Conservation (phyloP, 163 green algal genomes). For the Trebouxiophyceae sp. region DNA sequence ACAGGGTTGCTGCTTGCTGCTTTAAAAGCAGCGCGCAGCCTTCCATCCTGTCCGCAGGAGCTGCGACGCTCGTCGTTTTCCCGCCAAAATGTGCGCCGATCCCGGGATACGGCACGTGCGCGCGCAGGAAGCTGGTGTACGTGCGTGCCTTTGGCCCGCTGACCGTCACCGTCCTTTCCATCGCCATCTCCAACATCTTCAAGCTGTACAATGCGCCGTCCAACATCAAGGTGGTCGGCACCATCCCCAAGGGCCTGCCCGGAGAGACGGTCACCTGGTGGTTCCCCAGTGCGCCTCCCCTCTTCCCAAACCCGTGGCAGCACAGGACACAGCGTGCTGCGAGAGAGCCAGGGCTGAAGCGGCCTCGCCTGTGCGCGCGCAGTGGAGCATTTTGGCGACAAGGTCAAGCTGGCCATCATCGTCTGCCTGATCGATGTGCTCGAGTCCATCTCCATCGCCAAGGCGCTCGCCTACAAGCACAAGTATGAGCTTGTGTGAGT, state of each 20-base stretch:
- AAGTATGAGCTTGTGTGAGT: conserved; percentile 49
- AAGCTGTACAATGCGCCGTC: conserved; percentile 32
- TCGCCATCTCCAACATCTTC: conserved; percentile 60
- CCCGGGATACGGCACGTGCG: too few relatives aligned
- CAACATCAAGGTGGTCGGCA: conserved; percentile 28
- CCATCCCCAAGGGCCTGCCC: conserved; percentile 47
- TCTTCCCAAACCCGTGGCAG: too few relatives aligned
- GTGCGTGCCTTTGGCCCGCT: conserved; percentile 60
- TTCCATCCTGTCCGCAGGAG: too few relatives aligned
- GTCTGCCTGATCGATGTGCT: conserved; percentile 58
- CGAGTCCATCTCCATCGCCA: conserved; percentile 72
- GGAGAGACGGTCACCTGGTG: conserved; percentile 48
- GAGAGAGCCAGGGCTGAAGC: too few relatives aligned
- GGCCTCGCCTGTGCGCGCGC: too few relatives aligned
- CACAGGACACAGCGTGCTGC: too few relatives aligned
- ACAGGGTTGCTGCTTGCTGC: too few relatives aligned
- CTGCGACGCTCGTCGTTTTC: not conserved
- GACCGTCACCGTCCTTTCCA: conserved; percentile 55
- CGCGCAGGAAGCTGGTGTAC: conserved; percentile 27
- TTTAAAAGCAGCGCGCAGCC: too few relatives aligned
- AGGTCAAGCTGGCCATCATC: conserved; percentile 54
- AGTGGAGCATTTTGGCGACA: conserved; percentile 40
- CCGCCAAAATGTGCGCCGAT: too few relatives aligned
- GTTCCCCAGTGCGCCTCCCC: conserved; percentile 29
- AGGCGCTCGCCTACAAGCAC: conserved; percentile 57